Base-by-base conservation (phyloP, 108 stramenopile species). In the Skeletonema tropicum region DNA sequence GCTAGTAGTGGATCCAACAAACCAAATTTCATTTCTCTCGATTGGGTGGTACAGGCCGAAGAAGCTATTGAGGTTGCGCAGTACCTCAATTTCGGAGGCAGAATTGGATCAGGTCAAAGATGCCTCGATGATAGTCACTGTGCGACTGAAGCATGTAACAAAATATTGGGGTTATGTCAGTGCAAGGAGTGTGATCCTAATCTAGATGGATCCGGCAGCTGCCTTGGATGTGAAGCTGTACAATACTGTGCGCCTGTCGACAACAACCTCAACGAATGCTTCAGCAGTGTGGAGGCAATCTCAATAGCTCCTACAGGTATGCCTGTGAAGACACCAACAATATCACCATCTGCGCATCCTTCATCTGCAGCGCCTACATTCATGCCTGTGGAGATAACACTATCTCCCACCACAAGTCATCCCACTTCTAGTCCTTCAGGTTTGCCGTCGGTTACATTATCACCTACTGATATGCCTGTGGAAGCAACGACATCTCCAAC, bases 11-110 rank as follows among this genome's bases (percentile, higher is more conserved):
- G 76, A 17, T 39, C 35, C 26, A 60, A 25, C 3, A 77, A 77
- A 38, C 76, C 76, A 38, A 77, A 70, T 52, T 70, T 70, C 57
- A 70, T 77, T 48, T 61, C 76, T 14, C 38, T 77, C 32, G 76
- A 77, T 35, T 77, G 76, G 76, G 76, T 71, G 1, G 7, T 49
- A 14, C 38, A 68, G 60, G 21, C 32, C 17, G 29, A 45, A 30
- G 69, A 77, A 19, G 70, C 76, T 7, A 46, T 30, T 36, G 35
- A 36, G 6, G 39, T 77, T 6, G 64, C 36, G 1, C 10, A 60
- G 0, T 77, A 39, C 21, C 41, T 77, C 12, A 77, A 77, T 38
- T 77, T 77, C 45, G 76, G 76, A 23, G 76, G 76, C 3, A 60
- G 26, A 32, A 13, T 77, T 8, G 76, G 76, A 15, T 64, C 69